phyloP scores from a whole-genome alignment of 176 grass and related monocot species.

The Echinochloa phyllopogon region DNA sequence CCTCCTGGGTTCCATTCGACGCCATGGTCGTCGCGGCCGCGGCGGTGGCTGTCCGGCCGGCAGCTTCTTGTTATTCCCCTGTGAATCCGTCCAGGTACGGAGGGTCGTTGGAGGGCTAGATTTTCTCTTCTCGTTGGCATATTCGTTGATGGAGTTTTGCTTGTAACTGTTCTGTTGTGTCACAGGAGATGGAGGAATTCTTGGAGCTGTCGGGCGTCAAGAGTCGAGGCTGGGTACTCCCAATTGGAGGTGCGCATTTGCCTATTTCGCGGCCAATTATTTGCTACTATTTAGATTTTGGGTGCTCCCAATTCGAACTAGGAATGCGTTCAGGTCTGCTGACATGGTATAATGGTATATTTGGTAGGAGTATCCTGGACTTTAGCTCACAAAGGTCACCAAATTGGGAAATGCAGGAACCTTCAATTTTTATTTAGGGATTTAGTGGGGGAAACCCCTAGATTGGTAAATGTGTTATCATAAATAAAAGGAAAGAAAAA shows the following conservation, averaged over 20 bases:
- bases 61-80: background rate
- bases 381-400: background rate
- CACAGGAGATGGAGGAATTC: constrained; percentile 19
- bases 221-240: constrained; percentile 39
- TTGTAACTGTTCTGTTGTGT: background rate
- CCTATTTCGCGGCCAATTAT: background rate
- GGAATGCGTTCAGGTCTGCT: background rate
- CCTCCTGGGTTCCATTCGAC: background rate
- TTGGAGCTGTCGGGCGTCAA: constrained; percentile 7
- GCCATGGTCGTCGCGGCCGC: constrained; percentile 5
- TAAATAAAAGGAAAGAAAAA: too few relatives aligned
- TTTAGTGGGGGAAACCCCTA: too few relatives aligned
- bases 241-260: constrained; percentile 53
- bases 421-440: background rate
- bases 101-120: background rate
- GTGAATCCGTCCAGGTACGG: background rate
- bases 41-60: background rate
- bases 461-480: too few relatives aligned
- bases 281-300: background rate
- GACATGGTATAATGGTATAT: background rate
- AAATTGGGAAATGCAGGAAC: background rate
- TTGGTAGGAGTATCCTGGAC: background rate
- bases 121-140: background rate
- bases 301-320: background rate
- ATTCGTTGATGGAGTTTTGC: background rate